Percentiles rank a stretch among this genome's conserved stretches.
Evolutionary conservation across 169 alveolate genomes (phyloP).

Genomic region (Theileria sp.): DNA sequence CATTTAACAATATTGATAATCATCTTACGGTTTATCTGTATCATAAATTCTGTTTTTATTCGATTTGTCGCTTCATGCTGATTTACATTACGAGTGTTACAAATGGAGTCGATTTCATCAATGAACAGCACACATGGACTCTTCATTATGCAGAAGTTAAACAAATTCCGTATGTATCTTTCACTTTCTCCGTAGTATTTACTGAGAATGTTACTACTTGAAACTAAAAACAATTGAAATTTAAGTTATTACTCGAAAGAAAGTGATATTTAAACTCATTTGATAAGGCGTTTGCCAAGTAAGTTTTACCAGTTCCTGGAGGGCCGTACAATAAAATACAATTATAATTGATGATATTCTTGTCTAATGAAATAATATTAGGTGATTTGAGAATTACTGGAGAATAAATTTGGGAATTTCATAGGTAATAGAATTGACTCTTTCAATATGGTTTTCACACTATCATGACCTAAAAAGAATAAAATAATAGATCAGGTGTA

Average conservation of each 20-base stretch:
- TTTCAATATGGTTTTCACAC: constrained; percentile 89
- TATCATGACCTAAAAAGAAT: constrained; percentile 77
- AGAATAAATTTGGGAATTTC: constrained; percentile 91
- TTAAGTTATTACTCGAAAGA: not conserved
- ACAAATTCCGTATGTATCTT: constrained; percentile 89
- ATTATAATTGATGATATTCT: constrained; percentile 85
- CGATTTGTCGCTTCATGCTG: constrained; percentile 97
- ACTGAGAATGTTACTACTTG: constrained; percentile 95
- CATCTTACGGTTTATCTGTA: constrained; percentile 94
- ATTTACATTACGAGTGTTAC: constrained; percentile 91
- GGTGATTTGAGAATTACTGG: constrained; percentile 62
- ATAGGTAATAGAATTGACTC: constrained; percentile 95
- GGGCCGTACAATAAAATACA: constrained; percentile 80
- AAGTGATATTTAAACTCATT: constrained; percentile 87
- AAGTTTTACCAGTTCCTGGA: constrained; percentile 99
- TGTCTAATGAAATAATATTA: constrained; percentile 15
- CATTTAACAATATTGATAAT: not conserved
- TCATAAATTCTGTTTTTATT: constrained; percentile 98
- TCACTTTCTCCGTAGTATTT: constrained; percentile 99
- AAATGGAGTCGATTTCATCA: constrained; percentile 97
- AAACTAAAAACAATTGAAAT: constrained; percentile 64
- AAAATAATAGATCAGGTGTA: not conserved
- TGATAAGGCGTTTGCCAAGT: constrained; percentile 99
- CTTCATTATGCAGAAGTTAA: constrained; percentile 93
- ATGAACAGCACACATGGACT: constrained; percentile 96